Conservation (phyloP, 2,329 filamentous ascomycete species). For the Botrytis sinoallii region DNA sequence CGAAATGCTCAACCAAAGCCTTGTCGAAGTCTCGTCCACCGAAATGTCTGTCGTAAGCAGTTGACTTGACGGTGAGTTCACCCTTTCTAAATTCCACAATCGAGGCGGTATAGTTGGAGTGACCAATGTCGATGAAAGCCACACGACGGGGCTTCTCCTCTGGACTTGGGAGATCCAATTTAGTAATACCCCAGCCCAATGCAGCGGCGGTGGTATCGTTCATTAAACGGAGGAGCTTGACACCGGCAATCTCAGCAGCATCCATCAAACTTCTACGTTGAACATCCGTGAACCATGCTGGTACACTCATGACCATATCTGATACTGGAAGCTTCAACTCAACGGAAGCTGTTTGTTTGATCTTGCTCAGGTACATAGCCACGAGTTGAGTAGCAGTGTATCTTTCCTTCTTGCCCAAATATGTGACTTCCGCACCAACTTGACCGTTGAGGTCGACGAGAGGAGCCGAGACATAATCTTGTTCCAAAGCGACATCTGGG, state of each 20-base stretch:
- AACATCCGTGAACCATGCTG: conserved; percentile 93
- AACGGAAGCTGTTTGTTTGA: conserved; percentile 79
- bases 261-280: conserved; percentile 89
- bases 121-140: conserved; percentile 89
- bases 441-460: conserved; percentile 90
- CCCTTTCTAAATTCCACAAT: conserved; percentile 97
- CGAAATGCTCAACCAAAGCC: conserved; percentile 90
- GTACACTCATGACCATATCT: conserved; percentile 91
- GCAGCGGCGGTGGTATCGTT: conserved; percentile 97
- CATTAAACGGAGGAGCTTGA: conserved; percentile 90
- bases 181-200: conserved; percentile 96
- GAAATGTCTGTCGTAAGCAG: conserved; percentile 91
- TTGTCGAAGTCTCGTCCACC: conserved; percentile 97
- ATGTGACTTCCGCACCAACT: conserved; percentile 90
- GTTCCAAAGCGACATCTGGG: conserved; percentile 89
- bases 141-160: conserved; percentile 93
- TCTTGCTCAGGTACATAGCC: conserved; percentile 94
- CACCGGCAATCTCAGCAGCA: conserved; percentile 86
- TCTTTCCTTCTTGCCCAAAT: conserved; percentile 90
- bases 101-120: conserved; percentile 93
- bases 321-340: conserved; percentile 90
- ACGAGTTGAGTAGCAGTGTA: conserved; percentile 93
- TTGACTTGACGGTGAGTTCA: conserved; percentile 89
- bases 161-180: conserved; percentile 81
- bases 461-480: conserved; percentile 81